Evolutionary conservation across 1,139 yeast species (phyloP), one percentile per base, ranked within the genome.

Genomic region (Kodamaea arcana): DNA sequence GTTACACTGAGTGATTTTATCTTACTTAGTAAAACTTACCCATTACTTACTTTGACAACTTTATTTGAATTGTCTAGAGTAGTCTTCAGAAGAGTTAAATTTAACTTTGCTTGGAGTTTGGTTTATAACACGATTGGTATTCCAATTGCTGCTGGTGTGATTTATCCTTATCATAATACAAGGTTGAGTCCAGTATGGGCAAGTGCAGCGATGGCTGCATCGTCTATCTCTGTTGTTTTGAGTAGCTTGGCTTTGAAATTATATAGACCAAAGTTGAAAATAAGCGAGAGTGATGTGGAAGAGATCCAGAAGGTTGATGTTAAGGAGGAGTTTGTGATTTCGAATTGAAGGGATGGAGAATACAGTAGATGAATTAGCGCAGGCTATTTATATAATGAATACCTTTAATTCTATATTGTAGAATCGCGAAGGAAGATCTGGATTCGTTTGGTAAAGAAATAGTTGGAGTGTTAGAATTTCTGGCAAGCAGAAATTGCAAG

Each of bases 151-250:
- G 82, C 83, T 12, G 83, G 83, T 6, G 81, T 75, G 3, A 71
- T 77, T 16, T 76, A 75, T 46, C 82, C 81, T 0, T 69, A 72
- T 37, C 49, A 69, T 5, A 71, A 75, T 43, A 63, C 76, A 7
- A 53, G 81, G 37, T 56, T 77, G 38, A 69, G 70, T 32, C 83
- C 83, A 0, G 79, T 75, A 7, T 78, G 83, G 83, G 80, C 82
- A 3, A 72, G 80, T 61, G 78, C 78, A 10, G 82, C 82, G 1
- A 77, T 78, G 83, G 83, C 83, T 0, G 65, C 70, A n/a, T 72
- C 79, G 12, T 74, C 80, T 7, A 60, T 78, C 11, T 72, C 79
- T 50, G 83, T 78, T 36, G 76, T 78, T 2, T 49, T 68, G 36
- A 75, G 81, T 47, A 74, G 80, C 52, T 63, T 76, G 47, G 71